Evolutionary conservation across 179 eudicot species (phyloP).

Genomic region (Spinacia oleracea): DNA sequence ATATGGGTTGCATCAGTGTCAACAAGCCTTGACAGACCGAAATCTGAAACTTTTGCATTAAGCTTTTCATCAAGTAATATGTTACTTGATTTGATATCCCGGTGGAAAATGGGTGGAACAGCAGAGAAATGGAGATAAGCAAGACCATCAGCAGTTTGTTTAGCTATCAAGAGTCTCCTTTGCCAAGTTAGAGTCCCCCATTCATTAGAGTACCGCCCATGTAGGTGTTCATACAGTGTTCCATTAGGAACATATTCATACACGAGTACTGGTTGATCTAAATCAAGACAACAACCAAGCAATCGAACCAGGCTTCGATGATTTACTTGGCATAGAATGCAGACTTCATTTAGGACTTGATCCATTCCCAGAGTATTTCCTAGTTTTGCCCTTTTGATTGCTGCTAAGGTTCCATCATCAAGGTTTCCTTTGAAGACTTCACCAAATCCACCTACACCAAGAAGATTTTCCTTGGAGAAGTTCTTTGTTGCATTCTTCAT

Average conservation of each 20-base stretch:
- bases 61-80: slow-evolving; percentile 53
- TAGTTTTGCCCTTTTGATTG: slow-evolving; percentile 56
- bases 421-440: slow-evolving; percentile 58
- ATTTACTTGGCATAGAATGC: slow-evolving; percentile 38
- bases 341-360: slow-evolving; percentile 42
- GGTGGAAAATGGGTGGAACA: slow-evolving; percentile 49
- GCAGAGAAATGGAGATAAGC: slow-evolving; percentile 59
- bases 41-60: slow-evolving; percentile 67
- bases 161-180: slow-evolving; percentile 54
- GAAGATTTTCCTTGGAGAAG: slow-evolving; percentile 51
- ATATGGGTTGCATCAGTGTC: slow-evolving; percentile 54
- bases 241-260: slow-evolving; percentile 73
- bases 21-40: slow-evolving; percentile 64
- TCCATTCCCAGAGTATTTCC: slow-evolving; percentile 51
- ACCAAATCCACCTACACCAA: slow-evolving; percentile 67
- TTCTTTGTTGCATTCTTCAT: slow-evolving; percentile 52
- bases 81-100: slow-evolving; percentile 71
- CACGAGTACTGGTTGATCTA: slow-evolving; percentile 37
- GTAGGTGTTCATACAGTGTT: slow-evolving; percentile 64
- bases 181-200: slow-evolving; percentile 49
- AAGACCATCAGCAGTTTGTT: slow-evolving; percentile 59
- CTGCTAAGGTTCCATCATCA: slow-evolving; percentile 50
- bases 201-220: slow-evolving; percentile 41
- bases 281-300: slow-evolving; percentile 38
- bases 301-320: slow-evolving; percentile 34